Evolutionary conservation across 108 stramenopile genomes (phyloP), one percentile per base, ranked within the genome.

Genomic region (Parietichytrium sp.): DNA sequence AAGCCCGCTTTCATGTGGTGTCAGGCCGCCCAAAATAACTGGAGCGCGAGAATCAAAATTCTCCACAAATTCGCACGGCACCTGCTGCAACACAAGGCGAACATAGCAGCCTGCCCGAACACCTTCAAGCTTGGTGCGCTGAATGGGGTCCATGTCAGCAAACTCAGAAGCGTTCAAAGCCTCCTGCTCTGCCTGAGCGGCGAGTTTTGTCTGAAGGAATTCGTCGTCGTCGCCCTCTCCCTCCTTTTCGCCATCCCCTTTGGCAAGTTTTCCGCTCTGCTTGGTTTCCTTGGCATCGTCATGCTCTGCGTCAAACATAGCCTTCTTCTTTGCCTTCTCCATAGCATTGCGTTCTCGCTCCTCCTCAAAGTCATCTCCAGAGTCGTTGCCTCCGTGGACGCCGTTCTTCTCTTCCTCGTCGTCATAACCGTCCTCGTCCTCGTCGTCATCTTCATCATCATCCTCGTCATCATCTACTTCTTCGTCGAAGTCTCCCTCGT

Each of bases 51-150:
- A 93, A 53, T 93, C 81, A 78, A 93, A 96, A 79, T 86, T 84
- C 47, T 85, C 80, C 29, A 96, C 23, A 55, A 98, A 96, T 77
- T 93, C 91, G 3, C 89, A 55, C 23, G 97, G 94, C 29, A 99
- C 88, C 8, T 89, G 88, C 49, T 93, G 90, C 54, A 99, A 92
- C 16, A 88, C 81, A 18, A 99, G 86, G 26, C 96, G 92, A 72
- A 96, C 95, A 86, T 99, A 99, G 13, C 93, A 51, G 3, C 98
- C 98, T 83, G 96, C 94, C 6, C 92, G 90, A 80, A 92, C 94
- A 26, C 98, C 98, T 86, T 94, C 95, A 55, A 93, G 90, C 4
- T 90, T 86, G 20, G 92, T 55, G 54, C 95, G 91, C 78, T 89
- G 85, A 2, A 88, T 84, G 52, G 94, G 94, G 13, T 94, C 95